A percentile compares a stretch with the other conserved stretches of the same genome.
Conservation (phyloP, 768 basidiomycete genomes). For the Pulveroboletus sp. region DNA sequence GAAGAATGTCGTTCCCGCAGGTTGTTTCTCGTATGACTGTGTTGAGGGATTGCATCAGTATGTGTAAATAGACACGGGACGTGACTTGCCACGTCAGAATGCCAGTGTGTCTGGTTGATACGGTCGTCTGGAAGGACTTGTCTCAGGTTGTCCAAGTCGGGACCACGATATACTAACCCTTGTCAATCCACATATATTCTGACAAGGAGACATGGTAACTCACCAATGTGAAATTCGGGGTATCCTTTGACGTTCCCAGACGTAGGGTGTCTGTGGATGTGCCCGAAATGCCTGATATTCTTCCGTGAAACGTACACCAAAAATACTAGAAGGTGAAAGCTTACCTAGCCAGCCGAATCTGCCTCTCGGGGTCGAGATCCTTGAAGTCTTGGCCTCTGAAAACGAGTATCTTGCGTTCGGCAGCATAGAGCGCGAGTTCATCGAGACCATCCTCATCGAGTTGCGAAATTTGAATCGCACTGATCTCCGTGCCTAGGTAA, state of each 20-base stretch:
- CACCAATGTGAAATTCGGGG: conserved; percentile 59
- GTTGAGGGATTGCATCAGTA: not conserved
- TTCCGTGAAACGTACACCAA: not conserved
- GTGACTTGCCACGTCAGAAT: conserved; percentile 49
- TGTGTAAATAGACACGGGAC: not conserved
- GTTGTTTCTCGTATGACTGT: conserved; percentile 54
- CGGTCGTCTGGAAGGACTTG: conserved; percentile 43
- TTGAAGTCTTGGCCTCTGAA: conserved; percentile 65
- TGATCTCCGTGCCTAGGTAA: conserved; percentile 50
- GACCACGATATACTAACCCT: conserved; percentile 48
- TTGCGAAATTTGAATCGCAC: conserved; percentile 52
- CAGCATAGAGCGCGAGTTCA: conserved; percentile 50
- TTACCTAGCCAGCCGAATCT: conserved; percentile 50
- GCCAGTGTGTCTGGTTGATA: conserved; percentile 45
- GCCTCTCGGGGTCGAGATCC: conserved; percentile 49
- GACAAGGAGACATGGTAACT: conserved; percentile 12
- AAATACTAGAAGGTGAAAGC: not conserved
- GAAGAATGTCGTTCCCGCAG: conserved; percentile 56
- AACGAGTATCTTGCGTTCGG: conserved; percentile 51
- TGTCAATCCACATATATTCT: not conserved
- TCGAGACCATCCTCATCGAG: conserved; percentile 51
- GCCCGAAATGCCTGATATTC: conserved; percentile 39
- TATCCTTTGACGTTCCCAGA: conserved; percentile 53
- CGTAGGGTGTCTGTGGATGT: conserved; percentile 44
- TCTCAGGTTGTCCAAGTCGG: conserved; percentile 39